Conservation (phyloP, 164 flowering plant species). For the Tetrastigma voinierianum region DNA sequence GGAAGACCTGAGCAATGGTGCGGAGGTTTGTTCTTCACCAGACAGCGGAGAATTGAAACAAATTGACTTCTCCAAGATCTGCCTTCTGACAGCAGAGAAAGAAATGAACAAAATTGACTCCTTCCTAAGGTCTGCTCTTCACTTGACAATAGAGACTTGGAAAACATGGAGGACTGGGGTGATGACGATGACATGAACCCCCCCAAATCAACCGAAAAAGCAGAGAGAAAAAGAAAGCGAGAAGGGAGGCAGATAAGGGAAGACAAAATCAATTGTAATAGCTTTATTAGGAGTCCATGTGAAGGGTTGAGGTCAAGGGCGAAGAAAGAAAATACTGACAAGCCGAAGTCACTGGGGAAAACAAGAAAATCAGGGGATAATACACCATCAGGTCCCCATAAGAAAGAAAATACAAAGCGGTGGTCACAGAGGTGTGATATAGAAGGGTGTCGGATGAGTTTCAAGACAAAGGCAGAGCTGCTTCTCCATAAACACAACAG, state of each 20-base stretch:
- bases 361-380: slow-evolving; percentile 15
- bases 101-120: too few relatives aligned
- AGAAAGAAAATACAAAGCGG: slow-evolving; percentile 18
- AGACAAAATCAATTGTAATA: slow-evolving; percentile 11
- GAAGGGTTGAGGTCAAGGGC: slow-evolving; percentile 85
- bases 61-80: slow-evolving; percentile 4
- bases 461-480: slow-evolving; percentile 64
- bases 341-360: slow-evolving; percentile 21
- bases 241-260: slow-evolving; percentile 32
- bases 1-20: slow-evolving; percentile 2
- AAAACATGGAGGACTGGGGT: slow-evolving; percentile 11
- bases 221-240: slow-evolving; percentile 43
- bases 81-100: too few relatives aligned
- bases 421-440: slow-evolving; percentile 50
- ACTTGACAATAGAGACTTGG: slow-evolving; percentile 17
- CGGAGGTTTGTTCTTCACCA: slow-evolving; percentile 8
- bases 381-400: slow-evolving; percentile 16
- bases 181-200: slow-evolving; percentile 11
- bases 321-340: slow-evolving; percentile 21
- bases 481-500: slow-evolving; percentile 56
- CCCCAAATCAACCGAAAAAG: slow-evolving; percentile 11
- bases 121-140: slow-evolving; percentile 9
- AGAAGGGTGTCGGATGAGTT: slow-evolving; percentile 74
- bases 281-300: slow-evolving; percentile 77
- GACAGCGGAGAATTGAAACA: slow-evolving; percentile 18